phyloP scores from a whole-genome alignment of 164 flowering plant species.

The Kalanchoe fedtschenkoi region DNA sequence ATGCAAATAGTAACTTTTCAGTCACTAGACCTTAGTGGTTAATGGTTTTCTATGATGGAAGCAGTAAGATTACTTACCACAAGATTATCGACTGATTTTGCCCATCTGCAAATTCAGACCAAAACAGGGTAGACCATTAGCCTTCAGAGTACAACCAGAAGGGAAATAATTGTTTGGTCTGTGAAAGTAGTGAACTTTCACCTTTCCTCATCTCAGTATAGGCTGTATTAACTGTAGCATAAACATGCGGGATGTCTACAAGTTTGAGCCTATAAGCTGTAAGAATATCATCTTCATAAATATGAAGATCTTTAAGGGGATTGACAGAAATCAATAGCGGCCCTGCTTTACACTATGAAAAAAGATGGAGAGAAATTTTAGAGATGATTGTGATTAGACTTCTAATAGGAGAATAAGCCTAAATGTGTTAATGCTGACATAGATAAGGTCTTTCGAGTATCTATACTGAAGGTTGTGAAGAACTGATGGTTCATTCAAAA shows the following conservation, averaged over 20 bases:
- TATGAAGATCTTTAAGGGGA: constrained; percentile 62
- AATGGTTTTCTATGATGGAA: not conserved
- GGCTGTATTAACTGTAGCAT: constrained; percentile 63
- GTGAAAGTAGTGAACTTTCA: constrained; percentile 11
- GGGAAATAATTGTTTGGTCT: not conserved
- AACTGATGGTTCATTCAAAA: constrained; percentile 95
- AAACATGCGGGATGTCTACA: constrained; percentile 63
- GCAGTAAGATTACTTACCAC: constrained; percentile 35
- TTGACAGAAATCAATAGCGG: constrained; percentile 85
- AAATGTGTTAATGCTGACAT: constrained; percentile 36
- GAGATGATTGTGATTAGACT: not conserved
- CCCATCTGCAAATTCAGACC: constrained; percentile 48
- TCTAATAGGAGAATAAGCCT: not conserved
- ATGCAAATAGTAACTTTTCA: not conserved
- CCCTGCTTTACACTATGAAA: constrained; percentile 83
- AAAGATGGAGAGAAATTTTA: constrained; percentile 8
- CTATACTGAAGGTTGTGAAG: constrained; percentile 70
- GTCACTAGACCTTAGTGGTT: too few species aligned
- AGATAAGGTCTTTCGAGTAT: constrained; percentile 51
- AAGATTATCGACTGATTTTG: constrained; percentile 73
- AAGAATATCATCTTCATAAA: constrained; percentile 49
- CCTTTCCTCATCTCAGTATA: constrained; percentile 81
- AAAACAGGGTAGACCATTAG: constrained; percentile 2
- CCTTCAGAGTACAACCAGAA: not conserved
- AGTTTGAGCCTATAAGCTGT: constrained; percentile 45